These are phyloP conservation scores for Scheffersomyces illinoinensis DNA, from an alignment of 1,139 yeast species.

Conservation along the genomic window DNA sequence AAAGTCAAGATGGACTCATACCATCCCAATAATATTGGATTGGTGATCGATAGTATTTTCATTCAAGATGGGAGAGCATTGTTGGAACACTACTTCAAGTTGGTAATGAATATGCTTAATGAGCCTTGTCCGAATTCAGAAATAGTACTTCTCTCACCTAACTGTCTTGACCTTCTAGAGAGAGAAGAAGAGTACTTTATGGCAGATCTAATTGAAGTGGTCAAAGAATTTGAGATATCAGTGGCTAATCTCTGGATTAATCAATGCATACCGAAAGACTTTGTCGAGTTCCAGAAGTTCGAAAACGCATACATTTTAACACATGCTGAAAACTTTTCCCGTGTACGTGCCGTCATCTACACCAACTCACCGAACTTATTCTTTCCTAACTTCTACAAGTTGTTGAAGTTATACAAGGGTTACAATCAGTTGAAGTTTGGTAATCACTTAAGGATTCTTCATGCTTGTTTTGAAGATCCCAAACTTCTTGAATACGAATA, in stretches of 20 bases:
- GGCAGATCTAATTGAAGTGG: background rate
- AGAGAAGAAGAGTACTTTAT: background rate
- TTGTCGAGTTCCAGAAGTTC: constrained; percentile 16
- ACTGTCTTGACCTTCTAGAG: background rate
- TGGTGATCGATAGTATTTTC: background rate
- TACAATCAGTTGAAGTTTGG: constrained; percentile 1
- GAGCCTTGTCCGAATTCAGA: background rate
- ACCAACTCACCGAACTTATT: constrained; percentile 26
- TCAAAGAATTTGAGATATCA: constrained; percentile 12
- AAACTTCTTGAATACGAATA: background rate
- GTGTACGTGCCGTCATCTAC: constrained; percentile 2
- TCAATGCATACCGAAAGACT: constrained; percentile 14
- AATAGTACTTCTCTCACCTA: background rate
- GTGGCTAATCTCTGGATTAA: constrained; percentile 19
- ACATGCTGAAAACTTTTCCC: background rate
- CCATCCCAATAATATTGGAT: background rate
- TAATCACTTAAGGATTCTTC: constrained; percentile 3
- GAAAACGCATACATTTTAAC: constrained; percentile 17
- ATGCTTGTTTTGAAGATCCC: constrained; percentile 5
- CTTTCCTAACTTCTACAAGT: constrained; percentile 27
- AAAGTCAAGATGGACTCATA: background rate
- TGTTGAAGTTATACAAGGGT: constrained; percentile 6
- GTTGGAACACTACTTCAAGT: background rate
- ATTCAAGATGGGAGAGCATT: background rate
- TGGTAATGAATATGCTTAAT: background rate